Evolutionary conservation across 768 basidiomycete species (phyloP), one percentile per base, ranked within the genome.

Genomic region (Hygrocybe punicea): DNA sequence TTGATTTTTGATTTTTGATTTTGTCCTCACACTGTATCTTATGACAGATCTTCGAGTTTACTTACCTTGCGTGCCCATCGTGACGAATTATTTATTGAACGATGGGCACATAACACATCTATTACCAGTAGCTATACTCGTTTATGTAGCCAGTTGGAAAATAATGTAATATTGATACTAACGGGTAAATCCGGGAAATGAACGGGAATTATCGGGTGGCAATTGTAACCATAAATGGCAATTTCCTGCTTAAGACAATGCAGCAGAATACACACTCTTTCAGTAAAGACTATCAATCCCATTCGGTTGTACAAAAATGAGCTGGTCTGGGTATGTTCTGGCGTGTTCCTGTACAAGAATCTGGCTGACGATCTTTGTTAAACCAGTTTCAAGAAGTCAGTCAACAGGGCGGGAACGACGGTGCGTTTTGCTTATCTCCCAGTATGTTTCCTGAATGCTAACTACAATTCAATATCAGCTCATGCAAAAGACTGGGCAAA

Each of bases 401-500:
- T 96, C 51, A 93, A 91, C 73, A 82, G 95, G 62, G 89, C 91
- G 24, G 92, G 93, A 51, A 98, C 95, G 13, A 94, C 91, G 63
- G 86, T 92, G 71, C 65, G 83, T 66, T 62, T 59, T 58, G 53
- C 53, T 50, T 48, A 53, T 17, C 42, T 59, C 53, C 50, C 57
- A 45, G 44, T 35, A 51, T 42, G 53, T 55, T 53, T 55, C 61
- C 56, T 63, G 48, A 58, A 58, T 60, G 56, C 63, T 48, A 57
- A 59, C 57, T 61, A 39, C 51, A 51, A 37, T 55, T 61, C 55
- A 29, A 24, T 34, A 51, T 42, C 67, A 93, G 91, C 81, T 98
- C 65, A 81, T 96, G 70, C 95, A 98, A 80, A 98, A 98, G 84
- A 96, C 95, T 1, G 96, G 96, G 55, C 95, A 98, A 74, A 93